Conservation (phyloP, 768 basidiomycete species). For the Phaffia tasmanica region DNA sequence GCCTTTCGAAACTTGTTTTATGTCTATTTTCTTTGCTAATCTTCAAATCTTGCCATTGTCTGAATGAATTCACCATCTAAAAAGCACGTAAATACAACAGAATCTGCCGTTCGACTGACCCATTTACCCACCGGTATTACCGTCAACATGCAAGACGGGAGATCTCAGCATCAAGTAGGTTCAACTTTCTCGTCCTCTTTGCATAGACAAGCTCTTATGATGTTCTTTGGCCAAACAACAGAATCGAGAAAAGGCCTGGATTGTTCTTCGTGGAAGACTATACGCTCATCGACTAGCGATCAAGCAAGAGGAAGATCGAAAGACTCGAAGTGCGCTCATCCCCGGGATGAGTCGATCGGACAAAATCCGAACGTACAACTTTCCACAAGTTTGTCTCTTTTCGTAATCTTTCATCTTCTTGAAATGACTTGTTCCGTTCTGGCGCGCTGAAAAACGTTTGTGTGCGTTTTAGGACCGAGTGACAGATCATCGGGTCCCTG, state of each 20-base stretch:
- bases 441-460: background rate
- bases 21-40: background rate
- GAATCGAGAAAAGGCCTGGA: conserved; percentile 89
- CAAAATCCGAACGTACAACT: conserved; percentile 94
- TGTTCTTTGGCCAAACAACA: conserved; percentile 34
- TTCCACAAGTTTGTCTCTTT: conserved; percentile 54
- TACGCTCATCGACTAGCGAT: conserved; percentile 64
- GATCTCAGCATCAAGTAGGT: conserved; percentile 81
- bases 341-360: conserved; percentile 76
- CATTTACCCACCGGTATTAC: conserved; percentile 86
- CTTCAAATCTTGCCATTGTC: background rate
- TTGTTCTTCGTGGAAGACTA: conserved; percentile 72
- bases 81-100: conserved; percentile 96
- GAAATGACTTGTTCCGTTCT: background rate
- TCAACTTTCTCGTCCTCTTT: background rate
- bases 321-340: conserved; percentile 60
- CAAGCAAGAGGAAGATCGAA: conserved; percentile 60
- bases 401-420: background rate
- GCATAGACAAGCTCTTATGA: background rate
- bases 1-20: background rate
- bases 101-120: conserved; percentile 88
- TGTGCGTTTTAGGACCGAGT: conserved; percentile 58
- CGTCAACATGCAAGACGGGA: conserved; percentile 96
- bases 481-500: conserved; percentile 79
- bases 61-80: background rate